These are phyloP conservation scores for Epichloe sibirici DNA, from an alignment of 2,329 filamentous ascomycete genomes.

Conservation along the genomic window DNA sequence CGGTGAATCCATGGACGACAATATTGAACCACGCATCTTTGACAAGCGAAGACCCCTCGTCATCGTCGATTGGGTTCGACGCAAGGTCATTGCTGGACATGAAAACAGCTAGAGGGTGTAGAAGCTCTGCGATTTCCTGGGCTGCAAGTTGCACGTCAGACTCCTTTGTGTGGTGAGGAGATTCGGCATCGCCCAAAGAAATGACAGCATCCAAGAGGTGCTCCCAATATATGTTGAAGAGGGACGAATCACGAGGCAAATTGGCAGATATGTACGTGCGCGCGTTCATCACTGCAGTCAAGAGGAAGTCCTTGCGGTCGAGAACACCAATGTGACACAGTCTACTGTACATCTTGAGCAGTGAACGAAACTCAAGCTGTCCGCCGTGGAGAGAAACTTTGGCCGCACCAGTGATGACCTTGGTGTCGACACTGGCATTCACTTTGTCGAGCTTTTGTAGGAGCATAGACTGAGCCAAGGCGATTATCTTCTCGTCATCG, in stretches of 20 bases:
- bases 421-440: slow-evolving; percentile 65
- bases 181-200: slow-evolving; percentile 76
- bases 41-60: slow-evolving; percentile 60
- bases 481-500: slow-evolving; percentile 83
- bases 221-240: slow-evolving; percentile 74
- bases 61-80: slow-evolving; percentile 38
- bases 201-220: slow-evolving; percentile 79
- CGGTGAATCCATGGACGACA: slow-evolving; percentile 79
- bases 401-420: slow-evolving; percentile 75
- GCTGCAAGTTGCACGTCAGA: slow-evolving; percentile 73
- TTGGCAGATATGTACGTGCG: slow-evolving; percentile 65
- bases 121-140: slow-evolving; percentile 74
- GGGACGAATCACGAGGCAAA: slow-evolving; percentile 53
- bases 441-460: slow-evolving; percentile 90
- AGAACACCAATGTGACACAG: slow-evolving; percentile 62
- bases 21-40: slow-evolving; percentile 98
- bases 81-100: slow-evolving; percentile 55
- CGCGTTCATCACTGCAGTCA: slow-evolving; percentile 66
- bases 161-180: slow-evolving; percentile 59
- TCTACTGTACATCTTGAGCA: slow-evolving; percentile 73
- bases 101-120: slow-evolving; percentile 78
- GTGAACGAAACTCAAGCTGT: slow-evolving; percentile 68
- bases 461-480: slow-evolving; percentile 87
- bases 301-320: slow-evolving; percentile 52
- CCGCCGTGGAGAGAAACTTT: slow-evolving; percentile 65